phyloP scores from a whole-genome alignment of 306 rosid species.

The Gleditsia sinensis region DNA sequence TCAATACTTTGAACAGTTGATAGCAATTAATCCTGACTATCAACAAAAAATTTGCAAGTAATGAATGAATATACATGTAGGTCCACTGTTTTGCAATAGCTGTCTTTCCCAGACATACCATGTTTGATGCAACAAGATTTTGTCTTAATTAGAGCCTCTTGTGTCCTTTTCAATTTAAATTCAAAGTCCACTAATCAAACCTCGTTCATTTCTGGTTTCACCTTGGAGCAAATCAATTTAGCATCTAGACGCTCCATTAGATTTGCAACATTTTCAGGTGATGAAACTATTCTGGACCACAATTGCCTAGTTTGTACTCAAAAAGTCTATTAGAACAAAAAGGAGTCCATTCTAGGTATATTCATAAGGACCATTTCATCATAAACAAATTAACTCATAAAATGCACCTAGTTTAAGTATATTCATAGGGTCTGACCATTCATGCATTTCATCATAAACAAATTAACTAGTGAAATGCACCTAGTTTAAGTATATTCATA shows the following conservation, averaged over 20 bases:
- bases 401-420: background rate
- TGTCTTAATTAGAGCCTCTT: background rate
- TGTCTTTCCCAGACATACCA: background rate
- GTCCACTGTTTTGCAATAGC: background rate
- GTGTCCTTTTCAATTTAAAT: background rate
- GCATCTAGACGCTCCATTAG: background rate
- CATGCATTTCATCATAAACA: too few relatives aligned
- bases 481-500: too few relatives aligned
- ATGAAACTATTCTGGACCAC: background rate
- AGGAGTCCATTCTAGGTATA: background rate
- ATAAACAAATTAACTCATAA: background rate
- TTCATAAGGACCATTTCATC: conserved; percentile 12
- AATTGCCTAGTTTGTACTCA: background rate
- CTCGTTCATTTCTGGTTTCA: background rate
- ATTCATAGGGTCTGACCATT: background rate
- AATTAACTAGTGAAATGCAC: too few relatives aligned
- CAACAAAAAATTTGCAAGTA: background rate
- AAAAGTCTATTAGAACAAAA: conserved; percentile 1
- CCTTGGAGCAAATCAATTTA: background rate
- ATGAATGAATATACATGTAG: background rate
- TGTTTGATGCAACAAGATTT: background rate
- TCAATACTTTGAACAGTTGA: background rate
- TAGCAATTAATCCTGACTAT: background rate
- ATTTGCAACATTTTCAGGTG: conserved; percentile 8
- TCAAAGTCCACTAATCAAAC: background rate